A percentile compares a stretch with the other conserved stretches of the same genome.
Evolutionary conservation across 139 green algal genomes (phyloP).

Genomic region (Astrephomene gubernaculifera): DNA sequence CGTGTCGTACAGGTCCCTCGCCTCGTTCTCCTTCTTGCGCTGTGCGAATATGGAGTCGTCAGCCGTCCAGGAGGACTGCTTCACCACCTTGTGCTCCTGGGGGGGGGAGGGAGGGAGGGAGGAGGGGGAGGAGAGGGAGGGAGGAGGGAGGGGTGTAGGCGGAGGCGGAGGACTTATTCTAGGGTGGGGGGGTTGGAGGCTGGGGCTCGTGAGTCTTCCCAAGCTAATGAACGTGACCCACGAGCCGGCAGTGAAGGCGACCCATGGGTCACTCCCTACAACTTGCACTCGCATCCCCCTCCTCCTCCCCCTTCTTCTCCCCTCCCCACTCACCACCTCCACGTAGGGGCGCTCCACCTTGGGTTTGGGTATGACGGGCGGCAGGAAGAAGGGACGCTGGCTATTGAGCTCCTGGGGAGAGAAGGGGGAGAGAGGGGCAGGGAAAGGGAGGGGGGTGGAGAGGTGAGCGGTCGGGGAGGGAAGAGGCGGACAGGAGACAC

Average conservation of each 20-base stretch:
- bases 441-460: background rate
- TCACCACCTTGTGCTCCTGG: background rate
- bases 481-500: too few species aligned
- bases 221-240: too few species aligned
- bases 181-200: too few species aligned
- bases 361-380: conserved; percentile 9
- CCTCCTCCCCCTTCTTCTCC: background rate
- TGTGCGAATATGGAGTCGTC: conserved; percentile 31
- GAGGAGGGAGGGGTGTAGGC: background rate
- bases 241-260: too few species aligned
- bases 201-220: too few species aligned
- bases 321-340: conserved; percentile 7
- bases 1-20: conserved; percentile 46
- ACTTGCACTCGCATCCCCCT: background rate
- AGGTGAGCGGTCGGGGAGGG: too few species aligned
- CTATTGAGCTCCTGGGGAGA: conserved; percentile 19
- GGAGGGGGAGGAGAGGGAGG: background rate
- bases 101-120: background rate
- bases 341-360: conserved; percentile 18
- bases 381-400: conserved; percentile 55
- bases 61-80: background rate
- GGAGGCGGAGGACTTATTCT: too few species aligned
- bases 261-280: too few species aligned
- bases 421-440: background rate
- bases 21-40: conserved; percentile 47